Evolutionary conservation across 148 eudicot genomes (phyloP), one percentile per base, ranked within the genome.

Genomic region (Agrostemma githago): DNA sequence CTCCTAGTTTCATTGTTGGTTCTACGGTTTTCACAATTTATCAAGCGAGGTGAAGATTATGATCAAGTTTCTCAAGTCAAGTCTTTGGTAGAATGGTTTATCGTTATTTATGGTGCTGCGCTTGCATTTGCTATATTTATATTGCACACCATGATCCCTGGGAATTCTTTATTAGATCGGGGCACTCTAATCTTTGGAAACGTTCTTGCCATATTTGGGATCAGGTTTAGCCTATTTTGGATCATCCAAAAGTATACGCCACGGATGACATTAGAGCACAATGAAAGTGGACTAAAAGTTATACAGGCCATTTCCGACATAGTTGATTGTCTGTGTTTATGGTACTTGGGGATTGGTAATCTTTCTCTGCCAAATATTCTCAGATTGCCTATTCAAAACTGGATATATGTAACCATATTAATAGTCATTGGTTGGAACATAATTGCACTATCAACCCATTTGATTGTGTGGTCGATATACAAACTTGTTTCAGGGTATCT

Each of bases 211-310:
- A 4, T 68, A 17, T 68, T n/a, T 44, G 71, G 37, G 6, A 8
- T 10, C 14, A 68, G 71, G 21, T 68, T 68, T 15, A 8, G 8
- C 38, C 37, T 68, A 68, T 68, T 43, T 17, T 68, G 57, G 57
- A 43, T 68, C 56, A 68, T 68, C 56, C 54, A 68, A 46, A 68
- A 19, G 5, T 43, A 3, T 68, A 68, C 44, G 71, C 71, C 71
- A 43, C 6, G 71, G 71, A 43, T 68, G 71, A 44, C 57, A 19
- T 19, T 68, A 44, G 71, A 68, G 71, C 56, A 68, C 71, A 68
- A 44, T 43, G 71, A 68, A 43, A 68, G 71, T 40, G 71, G 71
- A 37, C 71, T 68, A 7, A 68, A 44, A 44, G 56, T 68, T 68
- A 44, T 44, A 44, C 71, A 68, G 19, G 37, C 71, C n/a, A 1